Evolutionary conservation across 257 asterid genomes (phyloP).

Genomic region (Datura wrightii): DNA sequence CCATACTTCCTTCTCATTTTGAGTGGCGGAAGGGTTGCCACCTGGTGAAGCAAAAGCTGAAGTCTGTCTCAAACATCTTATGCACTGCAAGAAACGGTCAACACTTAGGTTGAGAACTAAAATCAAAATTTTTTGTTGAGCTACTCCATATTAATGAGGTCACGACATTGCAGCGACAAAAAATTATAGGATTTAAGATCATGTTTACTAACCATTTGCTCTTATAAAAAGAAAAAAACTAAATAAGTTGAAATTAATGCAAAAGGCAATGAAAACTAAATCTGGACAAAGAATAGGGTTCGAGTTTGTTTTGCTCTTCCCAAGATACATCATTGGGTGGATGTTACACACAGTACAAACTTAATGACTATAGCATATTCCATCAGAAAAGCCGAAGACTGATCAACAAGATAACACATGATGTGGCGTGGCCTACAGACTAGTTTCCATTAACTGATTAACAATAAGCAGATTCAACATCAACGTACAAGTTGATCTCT

Average conservation of each 20-base stretch:
- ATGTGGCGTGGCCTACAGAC: conserved; percentile 18
- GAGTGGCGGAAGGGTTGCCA: conserved; percentile 47
- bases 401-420: neutral
- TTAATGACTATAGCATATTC: neutral
- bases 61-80: conserved; percentile 96
- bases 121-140: neutral
- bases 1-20: conserved; percentile 83
- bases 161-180: neutral
- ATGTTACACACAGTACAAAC: neutral
- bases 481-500: conserved; percentile 13
- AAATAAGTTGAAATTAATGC: neutral
- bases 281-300: neutral
- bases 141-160: conserved; percentile 5
- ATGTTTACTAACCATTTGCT: neutral
- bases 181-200: neutral
- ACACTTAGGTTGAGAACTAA: neutral
- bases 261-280: neutral
- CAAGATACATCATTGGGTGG: neutral
- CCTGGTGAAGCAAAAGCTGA: conserved; percentile 84
- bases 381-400: neutral
- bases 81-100: conserved; percentile 66
- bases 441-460: conserved; percentile 7
- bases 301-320: neutral
- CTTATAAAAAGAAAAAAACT: neutral
- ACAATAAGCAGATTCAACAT: conserved; percentile 10